These are phyloP conservation scores for Mycena floridula DNA, from an alignment of 768 basidiomycete genomes.

Conservation along the genomic window DNA sequence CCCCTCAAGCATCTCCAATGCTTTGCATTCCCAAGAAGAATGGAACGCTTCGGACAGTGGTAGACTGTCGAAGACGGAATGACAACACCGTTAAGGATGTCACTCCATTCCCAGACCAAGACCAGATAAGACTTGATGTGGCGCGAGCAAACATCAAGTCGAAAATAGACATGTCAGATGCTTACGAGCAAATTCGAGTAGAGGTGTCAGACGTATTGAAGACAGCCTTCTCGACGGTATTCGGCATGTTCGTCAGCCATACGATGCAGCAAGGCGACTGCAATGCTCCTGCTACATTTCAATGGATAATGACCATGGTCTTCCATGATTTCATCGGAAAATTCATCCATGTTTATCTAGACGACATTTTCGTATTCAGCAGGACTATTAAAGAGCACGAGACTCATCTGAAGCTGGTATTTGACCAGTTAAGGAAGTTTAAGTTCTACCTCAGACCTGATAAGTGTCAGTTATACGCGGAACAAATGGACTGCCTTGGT, in stretches of 20 bases:
- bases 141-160: slow-evolving; percentile 24
- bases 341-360: neutral
- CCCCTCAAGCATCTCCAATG: slow-evolving; percentile 22
- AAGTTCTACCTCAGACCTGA: slow-evolving; percentile 24
- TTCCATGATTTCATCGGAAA: slow-evolving; percentile 17
- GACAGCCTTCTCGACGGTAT: slow-evolving; percentile 27
- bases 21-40: slow-evolving; percentile 29
- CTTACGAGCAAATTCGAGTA: slow-evolving; percentile 37
- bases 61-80: slow-evolving; percentile 30
- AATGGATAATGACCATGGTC: slow-evolving; percentile 34
- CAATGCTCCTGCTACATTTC: slow-evolving; percentile 19
- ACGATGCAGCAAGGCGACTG: slow-evolving; percentile 39
- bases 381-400: neutral
- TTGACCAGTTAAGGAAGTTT: slow-evolving; percentile 19
- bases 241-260: slow-evolving; percentile 30
- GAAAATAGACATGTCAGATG: slow-evolving; percentile 34
- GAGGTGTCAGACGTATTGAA: slow-evolving; percentile 20
- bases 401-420: slow-evolving; percentile 17
- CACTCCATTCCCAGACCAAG: slow-evolving; percentile 35
- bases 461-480: slow-evolving; percentile 28
- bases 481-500: slow-evolving; percentile 29
- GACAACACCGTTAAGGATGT: slow-evolving; percentile 34
- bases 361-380: neutral
- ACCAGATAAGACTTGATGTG: slow-evolving; percentile 21
- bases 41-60: slow-evolving; percentile 22